These are phyloP conservation scores for Phytophthora colocasiae DNA, from an alignment of 352 stramenopile species.

Conservation along the genomic window DNA sequence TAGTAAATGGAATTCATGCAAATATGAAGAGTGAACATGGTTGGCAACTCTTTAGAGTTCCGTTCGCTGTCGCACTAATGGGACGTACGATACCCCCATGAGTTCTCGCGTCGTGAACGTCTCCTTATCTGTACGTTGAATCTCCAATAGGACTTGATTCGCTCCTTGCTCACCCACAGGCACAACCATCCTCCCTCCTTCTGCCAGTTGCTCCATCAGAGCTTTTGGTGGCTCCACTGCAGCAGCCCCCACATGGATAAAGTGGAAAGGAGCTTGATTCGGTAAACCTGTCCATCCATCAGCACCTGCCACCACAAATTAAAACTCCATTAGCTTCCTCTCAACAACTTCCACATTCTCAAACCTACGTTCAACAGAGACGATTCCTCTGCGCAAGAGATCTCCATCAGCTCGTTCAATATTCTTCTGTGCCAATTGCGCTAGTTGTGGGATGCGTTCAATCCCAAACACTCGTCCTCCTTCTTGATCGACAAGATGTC, in stretches of 20 bases:
- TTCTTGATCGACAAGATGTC: constrained; percentile 70
- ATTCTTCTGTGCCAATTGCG: constrained; percentile 86
- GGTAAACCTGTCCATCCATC: constrained; percentile 94
- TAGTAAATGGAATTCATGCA: no score
- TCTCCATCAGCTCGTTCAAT: constrained; percentile 83
- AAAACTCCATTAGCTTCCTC: not conserved
- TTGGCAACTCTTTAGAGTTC: constrained; percentile 30
- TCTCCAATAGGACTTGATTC: constrained; percentile 81
- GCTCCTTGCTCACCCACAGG: constrained; percentile 84
- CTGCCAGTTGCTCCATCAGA: constrained; percentile 88
- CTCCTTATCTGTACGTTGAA: constrained; percentile 50
- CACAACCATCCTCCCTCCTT: constrained; percentile 93
- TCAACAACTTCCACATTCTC: not conserved
- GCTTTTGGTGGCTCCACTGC: constrained; percentile 86
- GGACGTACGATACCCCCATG: constrained; percentile 82
- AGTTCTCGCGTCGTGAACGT: constrained; percentile 62
- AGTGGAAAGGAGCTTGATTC: constrained; percentile 93
- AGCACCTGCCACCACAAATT: constrained; percentile 35
- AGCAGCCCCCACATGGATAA: constrained; percentile 97
- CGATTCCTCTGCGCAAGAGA: constrained; percentile 67
- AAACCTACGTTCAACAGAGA: constrained; percentile 57
- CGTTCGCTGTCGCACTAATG: constrained; percentile 66
- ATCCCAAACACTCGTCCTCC: constrained; percentile 87
- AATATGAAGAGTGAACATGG: no score
- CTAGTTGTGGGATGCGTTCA: constrained; percentile 89